Conservation (phyloP, 2,329 filamentous ascomycete genomes). For the Verticillium dahliae region DNA sequence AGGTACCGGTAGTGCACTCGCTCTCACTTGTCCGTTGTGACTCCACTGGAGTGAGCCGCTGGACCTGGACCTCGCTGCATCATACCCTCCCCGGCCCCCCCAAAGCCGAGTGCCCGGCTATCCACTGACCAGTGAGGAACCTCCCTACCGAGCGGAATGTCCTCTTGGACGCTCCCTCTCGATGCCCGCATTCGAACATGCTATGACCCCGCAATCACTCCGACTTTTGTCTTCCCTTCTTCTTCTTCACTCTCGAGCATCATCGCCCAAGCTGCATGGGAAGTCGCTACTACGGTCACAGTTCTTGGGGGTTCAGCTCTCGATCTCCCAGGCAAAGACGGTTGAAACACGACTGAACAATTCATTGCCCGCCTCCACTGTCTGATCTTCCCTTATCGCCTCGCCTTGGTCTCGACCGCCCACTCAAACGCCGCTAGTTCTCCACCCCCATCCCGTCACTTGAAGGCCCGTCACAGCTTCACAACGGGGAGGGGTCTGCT, state of each 20-base stretch:
- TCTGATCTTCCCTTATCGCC: background rate
- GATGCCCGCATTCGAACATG: background rate
- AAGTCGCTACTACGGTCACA: background rate
- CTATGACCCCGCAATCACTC: background rate
- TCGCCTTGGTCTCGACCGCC: background rate
- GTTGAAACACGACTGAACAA: background rate
- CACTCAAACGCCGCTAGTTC: slow-evolving; percentile 1
- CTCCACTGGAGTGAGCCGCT: background rate
- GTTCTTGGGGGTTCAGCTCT: slow-evolving; percentile 13
- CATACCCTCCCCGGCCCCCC: background rate
- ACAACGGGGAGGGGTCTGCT: background rate
- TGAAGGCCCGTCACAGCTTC: background rate
- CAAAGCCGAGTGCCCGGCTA: background rate
- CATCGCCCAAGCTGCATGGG: background rate
- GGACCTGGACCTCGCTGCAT: background rate
- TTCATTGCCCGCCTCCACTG: background rate
- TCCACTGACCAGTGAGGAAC: background rate
- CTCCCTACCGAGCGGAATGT: background rate
- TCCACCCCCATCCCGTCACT: background rate
- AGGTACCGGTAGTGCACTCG: background rate
- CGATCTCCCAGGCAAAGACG: slow-evolving; percentile 9
- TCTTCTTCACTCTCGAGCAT: background rate
- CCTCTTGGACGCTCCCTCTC: background rate
- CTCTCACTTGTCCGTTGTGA: too few species aligned
- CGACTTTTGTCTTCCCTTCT: background rate